phyloP scores from a whole-genome alignment of 495 filamentous ascomycete species.

The Neurospora terricola region DNA sequence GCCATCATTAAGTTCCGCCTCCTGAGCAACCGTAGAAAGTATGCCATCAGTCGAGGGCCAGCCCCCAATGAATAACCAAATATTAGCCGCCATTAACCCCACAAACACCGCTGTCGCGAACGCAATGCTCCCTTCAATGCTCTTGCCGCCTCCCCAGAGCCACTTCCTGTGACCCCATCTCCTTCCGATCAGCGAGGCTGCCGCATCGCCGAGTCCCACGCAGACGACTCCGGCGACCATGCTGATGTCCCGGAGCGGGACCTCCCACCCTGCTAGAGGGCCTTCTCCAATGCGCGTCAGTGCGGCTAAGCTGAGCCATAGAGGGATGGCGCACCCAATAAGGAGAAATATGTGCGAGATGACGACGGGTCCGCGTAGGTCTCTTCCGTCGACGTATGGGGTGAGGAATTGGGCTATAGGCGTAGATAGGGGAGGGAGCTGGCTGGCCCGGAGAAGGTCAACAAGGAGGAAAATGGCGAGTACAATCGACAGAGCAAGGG shows the following conservation, averaged over 20 bases:
- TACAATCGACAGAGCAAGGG: constrained; percentile 64
- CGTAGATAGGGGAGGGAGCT: constrained; percentile 77
- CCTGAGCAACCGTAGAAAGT: not conserved
- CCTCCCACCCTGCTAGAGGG: constrained; percentile 62
- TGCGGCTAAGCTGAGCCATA: constrained; percentile 79
- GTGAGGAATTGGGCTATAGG: constrained; percentile 77
- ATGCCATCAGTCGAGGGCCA: constrained; percentile 39
- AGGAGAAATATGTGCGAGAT: constrained; percentile 93
- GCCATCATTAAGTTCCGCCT: constrained; percentile 16
- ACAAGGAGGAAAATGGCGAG: constrained; percentile 77
- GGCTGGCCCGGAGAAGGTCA: constrained; percentile 80
- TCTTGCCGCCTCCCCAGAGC: constrained; percentile 96
- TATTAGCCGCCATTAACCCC: constrained; percentile 60
- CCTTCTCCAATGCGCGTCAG: constrained; percentile 41
- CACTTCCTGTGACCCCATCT: constrained; percentile 81
- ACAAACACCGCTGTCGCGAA: constrained; percentile 70
- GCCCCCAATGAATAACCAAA: constrained; percentile 65
- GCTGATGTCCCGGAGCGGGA: constrained; percentile 58
- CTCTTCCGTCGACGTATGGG: constrained; percentile 89
- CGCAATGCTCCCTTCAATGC: constrained; percentile 79
- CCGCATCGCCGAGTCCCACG: constrained; percentile 91
- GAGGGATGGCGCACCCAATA: constrained; percentile 88
- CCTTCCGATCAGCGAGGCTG: constrained; percentile 85
- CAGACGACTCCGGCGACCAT: constrained; percentile 90
- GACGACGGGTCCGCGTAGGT: constrained; percentile 87